Evolutionary conservation across 257 asterid species (phyloP), one percentile per base, ranked within the genome.

Genomic region (Primulina tabacum): DNA sequence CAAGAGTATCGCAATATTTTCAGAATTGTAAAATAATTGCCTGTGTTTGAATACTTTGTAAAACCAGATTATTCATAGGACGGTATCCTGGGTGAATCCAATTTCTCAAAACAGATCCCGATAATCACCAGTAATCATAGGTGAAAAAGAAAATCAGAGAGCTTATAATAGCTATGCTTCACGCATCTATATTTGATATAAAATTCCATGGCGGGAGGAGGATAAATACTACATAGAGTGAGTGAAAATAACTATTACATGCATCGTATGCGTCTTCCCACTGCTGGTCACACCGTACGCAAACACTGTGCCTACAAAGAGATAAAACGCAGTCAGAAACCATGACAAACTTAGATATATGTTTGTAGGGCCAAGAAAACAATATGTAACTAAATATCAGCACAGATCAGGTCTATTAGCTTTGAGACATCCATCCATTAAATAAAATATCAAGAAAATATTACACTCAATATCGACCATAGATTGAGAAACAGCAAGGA

Each of bases 231-330:
- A 17, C 30, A 67, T 59, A 40, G 56, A 12, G 14, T 32, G 21
- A 64, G 65, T 69, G 69, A 53, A 58, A 37, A 37, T 29, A 73
- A 67, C 56, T 69, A 76, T 85, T 86, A 87, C 96, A 86, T 90
- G 96, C 96, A 88, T 89, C 29, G 95, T 89, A 71, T 89, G 96
- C 35, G 96, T 89, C 85, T 89, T 89, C 74, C 96, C 96, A 56
- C 96, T 89, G 86, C 96, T 89, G 37, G 96, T 89, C 71, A 89
- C 96, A 62, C 96, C 96, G 74, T 89, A 89, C 1, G 96, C 95
- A 57, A 89, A 89, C 20, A 89, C 95, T 4, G 96, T 89, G 62
- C 96, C 96, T 89, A 79, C 82, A 82, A 53, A 77, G 74, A 30
- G 37, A 32, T 65, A 50, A 35, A 66, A 28, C 7, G 16, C 52